Evolutionary conservation across 345 rosid species (phyloP), one percentile per base, ranked within the genome.

Genomic region (Cardamine occulta): DNA sequence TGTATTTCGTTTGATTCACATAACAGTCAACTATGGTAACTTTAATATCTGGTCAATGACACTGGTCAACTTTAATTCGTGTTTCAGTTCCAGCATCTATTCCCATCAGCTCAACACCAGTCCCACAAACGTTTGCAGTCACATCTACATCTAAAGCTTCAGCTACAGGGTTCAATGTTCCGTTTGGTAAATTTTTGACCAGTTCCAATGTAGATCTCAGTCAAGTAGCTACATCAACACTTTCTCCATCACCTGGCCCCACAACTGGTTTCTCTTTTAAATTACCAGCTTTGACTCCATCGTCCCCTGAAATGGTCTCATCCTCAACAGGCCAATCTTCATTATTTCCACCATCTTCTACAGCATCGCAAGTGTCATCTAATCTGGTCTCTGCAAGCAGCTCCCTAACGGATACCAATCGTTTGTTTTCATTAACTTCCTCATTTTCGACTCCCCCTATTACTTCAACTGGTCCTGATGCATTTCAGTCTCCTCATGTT

Each of bases 81-180:
- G 63, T 64, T 66, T 68, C 88, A 64, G 82, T 79, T 79, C 74
- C 85, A 55, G 68, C 86, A 81, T 76, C 86, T 73, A 66, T 77
- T 48, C 53, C 69, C 58, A 47, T 42, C 53, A 70, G 55, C 79
- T 66, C 82, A 64, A 57, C 73, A 37, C 59, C 78, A 58, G 57
- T 72, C 32, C 52, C 73, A 3, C 69, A 61, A 57, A 70, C 70
- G 58, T 56, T 72, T 44, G 60, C 77, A 11, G 72, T 86, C 61
- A 74, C 74, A 17, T 42, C 77, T 6, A 52, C 83, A 77, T 74
- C 89, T 47, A 37, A 63, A 42, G 74, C 60, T 42, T 68, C 82
- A 60, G 75, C 74, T 74, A 74, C 84, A 52, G 78, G 78, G 42
- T 60, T 85, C 47, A 69, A 62, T 54, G 76, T 18, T 47, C 68